Percentiles rank a stretch among this genome's conserved stretches.
Evolutionary conservation across 2,329 filamentous ascomycete species (phyloP).

Genomic region (Aspergillus chevalieri): DNA sequence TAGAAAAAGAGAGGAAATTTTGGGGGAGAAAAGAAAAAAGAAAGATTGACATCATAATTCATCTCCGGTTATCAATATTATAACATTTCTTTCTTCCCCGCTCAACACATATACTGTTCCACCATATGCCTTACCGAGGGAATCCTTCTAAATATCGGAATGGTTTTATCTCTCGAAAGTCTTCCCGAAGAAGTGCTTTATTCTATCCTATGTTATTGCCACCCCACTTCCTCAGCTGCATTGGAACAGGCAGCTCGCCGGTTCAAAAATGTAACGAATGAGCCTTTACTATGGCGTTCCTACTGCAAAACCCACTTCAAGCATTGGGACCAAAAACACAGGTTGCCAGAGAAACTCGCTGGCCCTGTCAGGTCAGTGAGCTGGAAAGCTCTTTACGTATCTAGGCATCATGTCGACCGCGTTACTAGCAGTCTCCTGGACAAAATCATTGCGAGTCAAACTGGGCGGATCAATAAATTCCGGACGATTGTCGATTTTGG

Average conservation of each 20-base stretch:
- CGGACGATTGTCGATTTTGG: slow-evolving; percentile 66
- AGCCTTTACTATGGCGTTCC: slow-evolving; percentile 71
- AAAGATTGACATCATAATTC: too few species aligned
- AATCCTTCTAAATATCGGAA: slow-evolving; percentile 16
- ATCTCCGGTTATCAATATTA: not conserved
- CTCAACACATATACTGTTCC: too few species aligned
- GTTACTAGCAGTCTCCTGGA: slow-evolving; percentile 55
- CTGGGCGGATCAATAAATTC: slow-evolving; percentile 62
- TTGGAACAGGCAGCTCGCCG: slow-evolving; percentile 57
- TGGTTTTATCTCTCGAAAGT: slow-evolving; percentile 27
- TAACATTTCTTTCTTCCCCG: too few species aligned
- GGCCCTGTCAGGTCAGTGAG: slow-evolving; percentile 52
- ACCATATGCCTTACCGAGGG: too few species aligned
- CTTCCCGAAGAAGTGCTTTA: slow-evolving; percentile 83
- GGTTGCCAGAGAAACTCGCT: slow-evolving; percentile 52
- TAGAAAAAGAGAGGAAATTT: too few species aligned
- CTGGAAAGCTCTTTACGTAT: slow-evolving; percentile 67
- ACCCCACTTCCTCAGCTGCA: slow-evolving; percentile 46
- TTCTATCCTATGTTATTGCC: slow-evolving; percentile 62
- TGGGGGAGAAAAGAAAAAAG: too few species aligned
- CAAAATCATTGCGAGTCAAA: slow-evolving; percentile 63
- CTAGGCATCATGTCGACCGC: slow-evolving; percentile 50
- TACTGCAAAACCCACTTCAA: slow-evolving; percentile 65
- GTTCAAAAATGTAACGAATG: slow-evolving; percentile 60
- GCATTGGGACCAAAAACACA: slow-evolving; percentile 67